Evolutionary conservation across 208 protist genomes (phyloP), one percentile per base, ranked within the genome.

Genomic region (Wallacemonas sp.): DNA sequence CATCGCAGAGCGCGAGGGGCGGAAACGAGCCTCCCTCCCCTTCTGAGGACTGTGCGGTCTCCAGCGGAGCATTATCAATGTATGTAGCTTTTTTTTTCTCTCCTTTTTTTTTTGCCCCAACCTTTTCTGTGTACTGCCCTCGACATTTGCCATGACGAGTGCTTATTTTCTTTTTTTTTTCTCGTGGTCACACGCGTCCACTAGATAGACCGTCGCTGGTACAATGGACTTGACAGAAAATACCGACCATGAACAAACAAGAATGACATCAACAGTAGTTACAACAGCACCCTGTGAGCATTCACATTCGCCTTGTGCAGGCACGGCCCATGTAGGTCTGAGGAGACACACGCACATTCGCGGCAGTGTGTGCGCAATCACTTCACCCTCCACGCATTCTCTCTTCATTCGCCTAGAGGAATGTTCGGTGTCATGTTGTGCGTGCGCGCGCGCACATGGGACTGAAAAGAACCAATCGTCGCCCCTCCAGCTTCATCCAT

Each of bases 81-180:
- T n/a, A 57, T 25, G 31, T 12, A 41, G 52, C 41, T 45, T 61
- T 57, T 67, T 67, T 57, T 68, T 48, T 42, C 26, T 26, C 29
- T 49, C 45, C n/a, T 54, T 62, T 26, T 54, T 62, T 38, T 66
- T 39, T 65, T 59, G 12, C 7, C 44, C 0, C 11, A 50, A 2
- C 20, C 22, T 63, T 12, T 26, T 23, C 28, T 65, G 26, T 49
- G 44, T 54, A 65, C 12, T 54, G 36, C 25, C 31, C 26, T 20
- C 18, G 7, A 14, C 11, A 63, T 11, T 20, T 39, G 11, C 55
- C 26, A 14, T 54, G 20, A 54, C 38, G 36, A 33, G 10, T 18
- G 18, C 8, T 29, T 61, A 25, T 69, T 61, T 57, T 61, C 33
- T 61, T 61, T 57, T 38, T 69, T 38, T 69, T 69, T 69, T 42